These are phyloP conservation scores for Thermothelomyces thermophilus DNA, from an alignment of 2,329 filamentous ascomycete genomes.

Conservation along the genomic window DNA sequence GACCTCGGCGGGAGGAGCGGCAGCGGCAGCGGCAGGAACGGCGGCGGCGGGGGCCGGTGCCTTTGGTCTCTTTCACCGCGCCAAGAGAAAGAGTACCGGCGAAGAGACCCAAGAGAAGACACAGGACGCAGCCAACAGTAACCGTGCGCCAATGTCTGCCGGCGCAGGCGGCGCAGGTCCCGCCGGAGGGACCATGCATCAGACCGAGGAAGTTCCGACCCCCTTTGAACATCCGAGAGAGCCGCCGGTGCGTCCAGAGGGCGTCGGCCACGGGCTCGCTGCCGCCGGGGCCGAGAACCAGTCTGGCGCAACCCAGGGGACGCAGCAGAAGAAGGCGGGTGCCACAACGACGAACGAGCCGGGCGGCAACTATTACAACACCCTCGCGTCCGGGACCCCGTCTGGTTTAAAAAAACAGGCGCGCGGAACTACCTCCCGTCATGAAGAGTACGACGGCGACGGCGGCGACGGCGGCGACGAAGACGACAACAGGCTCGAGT, in stretches of 20 bases:
- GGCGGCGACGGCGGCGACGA: not conserved
- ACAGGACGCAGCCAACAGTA: not conserved
- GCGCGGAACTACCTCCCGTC: not conserved
- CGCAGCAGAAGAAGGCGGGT: too few species aligned
- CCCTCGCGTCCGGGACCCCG: conserved; percentile 7
- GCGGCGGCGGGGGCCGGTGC: conserved; percentile 17
- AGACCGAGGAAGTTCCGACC: conserved; percentile 6
- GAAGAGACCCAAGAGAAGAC: conserved; percentile 1
- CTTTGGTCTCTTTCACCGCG: conserved; percentile 15
- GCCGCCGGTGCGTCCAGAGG: conserved; percentile 1
- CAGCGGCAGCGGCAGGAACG: not conserved
- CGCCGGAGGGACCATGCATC: not conserved
- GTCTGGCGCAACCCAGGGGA: too few species aligned
- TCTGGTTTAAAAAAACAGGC: conserved; percentile 9
- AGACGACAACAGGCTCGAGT: not conserved
- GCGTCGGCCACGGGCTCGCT: not conserved
- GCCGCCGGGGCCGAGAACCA: too few species aligned
- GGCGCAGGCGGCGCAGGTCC: not conserved
- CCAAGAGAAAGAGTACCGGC: conserved; percentile 13
- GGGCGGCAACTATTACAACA: conserved; percentile 13
- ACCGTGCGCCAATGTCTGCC: not conserved
- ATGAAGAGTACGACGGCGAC: not conserved
- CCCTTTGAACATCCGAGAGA: conserved; percentile 20
- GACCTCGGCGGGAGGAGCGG: not conserved
- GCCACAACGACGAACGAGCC: too few species aligned